phyloP scores from a whole-genome alignment of 2,329 filamentous ascomycete species.

The Diplodia sapinea region DNA sequence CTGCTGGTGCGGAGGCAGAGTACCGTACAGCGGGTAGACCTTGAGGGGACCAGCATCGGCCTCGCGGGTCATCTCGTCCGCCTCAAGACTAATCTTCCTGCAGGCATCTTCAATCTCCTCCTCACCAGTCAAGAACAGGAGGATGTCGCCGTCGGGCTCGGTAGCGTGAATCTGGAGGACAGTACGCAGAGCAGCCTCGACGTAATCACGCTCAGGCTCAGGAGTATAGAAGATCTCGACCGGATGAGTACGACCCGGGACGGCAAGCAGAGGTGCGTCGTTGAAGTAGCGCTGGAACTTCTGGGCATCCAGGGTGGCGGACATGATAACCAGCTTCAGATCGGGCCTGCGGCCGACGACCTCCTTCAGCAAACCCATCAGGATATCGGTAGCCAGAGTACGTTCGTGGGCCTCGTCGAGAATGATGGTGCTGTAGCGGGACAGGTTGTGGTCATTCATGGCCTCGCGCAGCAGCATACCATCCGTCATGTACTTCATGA shows the following conservation, averaged over 20 bases:
- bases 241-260: constrained; percentile 92
- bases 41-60: constrained; percentile 87
- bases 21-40: constrained; percentile 93
- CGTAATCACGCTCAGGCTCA: constrained; percentile 93
- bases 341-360: constrained; percentile 84
- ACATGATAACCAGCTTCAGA: constrained; percentile 94
- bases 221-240: constrained; percentile 99
- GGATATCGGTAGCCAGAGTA: constrained; percentile 92
- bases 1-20: constrained; percentile 88
- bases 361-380: constrained; percentile 94
- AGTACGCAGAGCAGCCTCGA: constrained; percentile 91
- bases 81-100: constrained; percentile 87
- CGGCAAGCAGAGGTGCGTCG: constrained; percentile 88
- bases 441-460: constrained; percentile 86
- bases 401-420: constrained; percentile 97
- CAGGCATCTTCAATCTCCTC: constrained; percentile 98
- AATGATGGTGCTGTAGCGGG: constrained; percentile 94
- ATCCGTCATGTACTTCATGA: constrained; percentile 99
- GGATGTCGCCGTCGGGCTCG: constrained; percentile 88
- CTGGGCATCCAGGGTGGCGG: constrained; percentile 92
- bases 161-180: constrained; percentile 96
- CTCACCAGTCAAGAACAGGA: constrained; percentile 95
- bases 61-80: constrained; percentile 89
- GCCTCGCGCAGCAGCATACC: constrained; percentile 98
- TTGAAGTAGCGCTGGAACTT: constrained; percentile 99